Base-by-base conservation (phyloP, 2,329 filamentous ascomycete species). In the Alternaria metachromatica region DNA sequence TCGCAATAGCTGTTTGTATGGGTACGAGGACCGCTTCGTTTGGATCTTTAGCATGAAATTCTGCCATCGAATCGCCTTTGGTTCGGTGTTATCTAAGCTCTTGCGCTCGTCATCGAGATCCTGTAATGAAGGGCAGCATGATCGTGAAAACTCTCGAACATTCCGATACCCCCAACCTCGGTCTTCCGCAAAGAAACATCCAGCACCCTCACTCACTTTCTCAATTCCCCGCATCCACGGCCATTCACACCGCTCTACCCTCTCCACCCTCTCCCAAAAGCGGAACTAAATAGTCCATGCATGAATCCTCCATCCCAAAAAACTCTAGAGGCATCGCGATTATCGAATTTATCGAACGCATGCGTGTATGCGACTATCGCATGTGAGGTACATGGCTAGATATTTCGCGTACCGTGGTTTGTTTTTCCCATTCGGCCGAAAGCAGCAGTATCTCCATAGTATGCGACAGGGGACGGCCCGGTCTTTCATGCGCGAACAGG, bases 391-490 rank as follows among this genome's bases (percentile, higher is more conserved):
- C 44, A 21, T 21, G 20, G 33, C 21, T 50, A 33, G 50, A 25
- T 57, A 30, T n/a, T 28, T 45, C 45, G 54, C 21, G 53, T 30
- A 33, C 28, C 33, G 15, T 60, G 20, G 60, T 44, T 25, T 44
- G n/a, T 37, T 26, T 18, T 55, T 26, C 20, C 33, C 15, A 41
- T 55, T 54, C 51, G 23, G 60, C 63, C 56, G 43, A 57, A 60
- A 55, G 5, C 15, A 65, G 60, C 12, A 48, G 23, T 26, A 44
- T 50, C 55, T 63, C 56, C 60, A 63, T 48, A 63, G 58, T 63
- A 58, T 23, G 37, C 7, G 28, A 41, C 60, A 55, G 44, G 46
- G 60, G 55, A 20, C n/a, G 41, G 43, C 15, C 11, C 20, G 21
- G 23, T 30, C 6, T 26, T 21, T 37, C 55, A 28, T 58, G 60